A percentile compares a stretch with the other conserved stretches of the same genome.
Conservation (phyloP, 2,329 filamentous ascomycete genomes). For the Thelonectria discophora region DNA sequence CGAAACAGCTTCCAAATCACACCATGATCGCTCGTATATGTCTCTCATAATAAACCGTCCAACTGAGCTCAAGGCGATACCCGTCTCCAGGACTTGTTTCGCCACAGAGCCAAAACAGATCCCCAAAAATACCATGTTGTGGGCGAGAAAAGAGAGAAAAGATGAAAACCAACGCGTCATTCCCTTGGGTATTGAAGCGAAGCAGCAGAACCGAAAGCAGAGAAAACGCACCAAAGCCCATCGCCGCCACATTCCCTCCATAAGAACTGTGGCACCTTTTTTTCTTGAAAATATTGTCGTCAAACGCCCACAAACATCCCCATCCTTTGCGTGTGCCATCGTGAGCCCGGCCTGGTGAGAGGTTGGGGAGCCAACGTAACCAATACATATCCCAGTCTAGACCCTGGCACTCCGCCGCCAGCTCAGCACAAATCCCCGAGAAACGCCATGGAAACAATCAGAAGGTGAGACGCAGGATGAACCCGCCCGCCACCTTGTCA, state of each 20-base stretch:
- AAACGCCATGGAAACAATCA: constrained; percentile 40
- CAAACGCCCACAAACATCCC: constrained; percentile 38
- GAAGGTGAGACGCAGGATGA: constrained; percentile 59
- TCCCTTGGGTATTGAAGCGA: constrained; percentile 26
- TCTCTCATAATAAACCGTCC: background rate
- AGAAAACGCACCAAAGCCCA: constrained; percentile 16
- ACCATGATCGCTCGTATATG: constrained; percentile 5
- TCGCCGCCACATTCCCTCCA: constrained; percentile 20
- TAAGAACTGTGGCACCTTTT: constrained; percentile 43
- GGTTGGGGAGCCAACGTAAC: constrained; percentile 35
- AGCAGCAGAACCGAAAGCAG: constrained; percentile 16
- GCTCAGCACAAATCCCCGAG: constrained; percentile 12
- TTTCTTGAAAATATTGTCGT: constrained; percentile 31
- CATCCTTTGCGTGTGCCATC: constrained; percentile 36
- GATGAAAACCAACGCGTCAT: constrained; percentile 16
- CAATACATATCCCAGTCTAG: constrained; percentile 39
- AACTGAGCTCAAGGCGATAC: background rate
- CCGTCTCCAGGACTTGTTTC: constrained; percentile 17
- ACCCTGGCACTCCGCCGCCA: constrained; percentile 30
- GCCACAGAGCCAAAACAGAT: constrained; percentile 3
- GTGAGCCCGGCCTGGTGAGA: constrained; percentile 40
- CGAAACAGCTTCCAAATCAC: constrained; percentile 12
- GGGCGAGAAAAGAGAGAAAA: constrained; percentile 3
- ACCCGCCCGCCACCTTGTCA: constrained; percentile 42
- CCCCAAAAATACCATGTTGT: constrained; percentile 1